These are phyloP conservation scores for Poa pratensis DNA, from an alignment of 176 grass and related monocot genomes.

Conservation along the genomic window DNA sequence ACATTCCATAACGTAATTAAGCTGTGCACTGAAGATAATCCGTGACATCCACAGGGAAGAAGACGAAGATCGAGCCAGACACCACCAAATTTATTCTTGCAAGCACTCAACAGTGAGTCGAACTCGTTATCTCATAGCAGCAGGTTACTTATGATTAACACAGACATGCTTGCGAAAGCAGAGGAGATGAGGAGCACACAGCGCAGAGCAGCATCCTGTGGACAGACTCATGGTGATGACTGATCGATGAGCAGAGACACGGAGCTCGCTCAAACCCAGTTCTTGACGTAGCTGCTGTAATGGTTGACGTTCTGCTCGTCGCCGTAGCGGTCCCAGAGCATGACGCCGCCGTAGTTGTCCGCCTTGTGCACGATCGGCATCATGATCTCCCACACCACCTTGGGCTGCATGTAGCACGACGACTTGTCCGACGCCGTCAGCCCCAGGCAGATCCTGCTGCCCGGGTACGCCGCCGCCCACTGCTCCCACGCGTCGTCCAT, in stretches of 20 bases:
- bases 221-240: no score
- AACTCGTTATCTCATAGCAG: no score
- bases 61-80: no score
- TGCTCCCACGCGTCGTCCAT: constrained; percentile 22
- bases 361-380: constrained; percentile 36
- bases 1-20: no score
- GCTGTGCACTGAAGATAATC: no score
- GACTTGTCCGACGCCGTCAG: background rate
- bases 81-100: no score
- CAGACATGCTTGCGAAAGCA: no score
- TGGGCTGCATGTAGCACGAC: background rate
- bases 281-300: constrained; percentile 17
- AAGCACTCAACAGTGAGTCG: no score
- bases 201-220: no score
- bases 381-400: constrained; percentile 2
- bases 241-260: background rate
- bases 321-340: constrained; percentile 46
- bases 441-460: background rate
- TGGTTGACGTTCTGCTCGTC: constrained; percentile 13
- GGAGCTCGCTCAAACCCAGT: constrained; percentile 2
- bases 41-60: no score
- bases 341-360: constrained; percentile 38
- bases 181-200: no score
- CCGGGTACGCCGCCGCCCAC: constrained; percentile 44
- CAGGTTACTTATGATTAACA: no score